phyloP scores from a whole-genome alignment of 306 rosid species.

The Datisca glomerata region DNA sequence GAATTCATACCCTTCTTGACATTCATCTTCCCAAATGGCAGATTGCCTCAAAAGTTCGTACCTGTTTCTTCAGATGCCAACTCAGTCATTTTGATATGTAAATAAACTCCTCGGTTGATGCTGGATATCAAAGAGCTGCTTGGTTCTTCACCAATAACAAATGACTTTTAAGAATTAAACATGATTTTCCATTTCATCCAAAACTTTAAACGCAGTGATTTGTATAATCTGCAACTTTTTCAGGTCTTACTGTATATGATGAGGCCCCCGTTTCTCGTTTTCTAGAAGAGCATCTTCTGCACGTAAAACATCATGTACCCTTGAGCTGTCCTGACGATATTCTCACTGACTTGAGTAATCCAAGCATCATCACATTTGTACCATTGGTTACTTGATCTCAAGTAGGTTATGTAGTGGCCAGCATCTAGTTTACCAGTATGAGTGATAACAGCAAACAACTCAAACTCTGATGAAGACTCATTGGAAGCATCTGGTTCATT shows the following conservation, averaged over 20 bases:
- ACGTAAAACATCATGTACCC: conserved; percentile 95
- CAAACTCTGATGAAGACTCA: conserved; percentile 67
- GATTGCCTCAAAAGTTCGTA: no score
- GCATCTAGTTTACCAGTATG: conserved; percentile 85
- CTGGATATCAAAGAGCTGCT: not conserved
- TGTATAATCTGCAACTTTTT: not conserved
- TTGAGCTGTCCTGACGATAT: conserved; percentile 81
- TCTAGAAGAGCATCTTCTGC: conserved; percentile 84
- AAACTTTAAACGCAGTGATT: not conserved
- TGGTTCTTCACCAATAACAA: not conserved
- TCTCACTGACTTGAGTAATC: conserved; percentile 81
- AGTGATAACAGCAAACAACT: conserved; percentile 84
- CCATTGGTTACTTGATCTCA: conserved; percentile 75
- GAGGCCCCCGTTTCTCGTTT: conserved; percentile 55
- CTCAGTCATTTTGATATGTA: no score
- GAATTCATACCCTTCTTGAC: no score
- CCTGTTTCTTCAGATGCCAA: no score
- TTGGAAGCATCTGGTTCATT: conserved; percentile 49
- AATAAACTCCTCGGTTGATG: not conserved
- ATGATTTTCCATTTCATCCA: not conserved
- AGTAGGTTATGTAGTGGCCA: conserved; percentile 82
- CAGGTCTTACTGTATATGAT: not conserved
- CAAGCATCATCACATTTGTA: conserved; percentile 93
- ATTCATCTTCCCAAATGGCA: no score
- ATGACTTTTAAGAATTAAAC: not conserved